phyloP scores from a whole-genome alignment of 2,329 filamentous ascomycete genomes.

The Xylariomycetidae sp. region DNA sequence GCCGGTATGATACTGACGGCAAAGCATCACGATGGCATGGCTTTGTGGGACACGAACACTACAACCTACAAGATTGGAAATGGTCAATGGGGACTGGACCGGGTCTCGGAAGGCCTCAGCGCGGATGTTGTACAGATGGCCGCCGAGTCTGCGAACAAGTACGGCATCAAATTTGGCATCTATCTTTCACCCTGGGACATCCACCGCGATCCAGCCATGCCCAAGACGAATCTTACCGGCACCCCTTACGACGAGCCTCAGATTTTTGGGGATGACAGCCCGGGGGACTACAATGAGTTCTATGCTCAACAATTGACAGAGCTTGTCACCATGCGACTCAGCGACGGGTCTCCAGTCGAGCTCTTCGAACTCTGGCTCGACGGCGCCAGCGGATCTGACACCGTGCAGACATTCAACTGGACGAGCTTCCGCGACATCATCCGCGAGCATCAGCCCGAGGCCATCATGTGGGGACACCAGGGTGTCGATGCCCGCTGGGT shows the following conservation, averaged over 20 bases:
- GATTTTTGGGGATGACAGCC: constrained; percentile 26
- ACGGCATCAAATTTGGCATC: constrained; percentile 29
- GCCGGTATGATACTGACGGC: constrained; percentile 31
- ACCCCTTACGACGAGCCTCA: constrained; percentile 30
- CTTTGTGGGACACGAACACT: constrained; percentile 29
- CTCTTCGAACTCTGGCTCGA: constrained; percentile 29
- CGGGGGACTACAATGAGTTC: constrained; percentile 29
- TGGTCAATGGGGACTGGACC: constrained; percentile 25
- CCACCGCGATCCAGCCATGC: constrained; percentile 31
- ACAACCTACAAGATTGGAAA: constrained; percentile 30
- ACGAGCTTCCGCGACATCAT: constrained; percentile 25
- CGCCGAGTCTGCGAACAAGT: constrained; percentile 26
- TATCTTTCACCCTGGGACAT: constrained; percentile 33
- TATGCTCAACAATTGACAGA: constrained; percentile 25
- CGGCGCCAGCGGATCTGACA: constrained; percentile 25
- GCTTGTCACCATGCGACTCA: constrained; percentile 17
- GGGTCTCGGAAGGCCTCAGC: constrained; percentile 18
- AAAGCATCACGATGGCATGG: constrained; percentile 33
- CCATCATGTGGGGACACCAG: constrained; percentile 28
- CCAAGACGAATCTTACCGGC: constrained; percentile 23
- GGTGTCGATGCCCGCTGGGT: constrained; percentile 28
- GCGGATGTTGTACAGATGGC: constrained; percentile 28
- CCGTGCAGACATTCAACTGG: constrained; percentile 27
- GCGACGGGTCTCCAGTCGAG: constrained; percentile 13
- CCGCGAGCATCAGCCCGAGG: constrained; percentile 19